Evolutionary conservation across 1,284 basidiomycete species (phyloP).

Genomic region (Mycena sp.): DNA sequence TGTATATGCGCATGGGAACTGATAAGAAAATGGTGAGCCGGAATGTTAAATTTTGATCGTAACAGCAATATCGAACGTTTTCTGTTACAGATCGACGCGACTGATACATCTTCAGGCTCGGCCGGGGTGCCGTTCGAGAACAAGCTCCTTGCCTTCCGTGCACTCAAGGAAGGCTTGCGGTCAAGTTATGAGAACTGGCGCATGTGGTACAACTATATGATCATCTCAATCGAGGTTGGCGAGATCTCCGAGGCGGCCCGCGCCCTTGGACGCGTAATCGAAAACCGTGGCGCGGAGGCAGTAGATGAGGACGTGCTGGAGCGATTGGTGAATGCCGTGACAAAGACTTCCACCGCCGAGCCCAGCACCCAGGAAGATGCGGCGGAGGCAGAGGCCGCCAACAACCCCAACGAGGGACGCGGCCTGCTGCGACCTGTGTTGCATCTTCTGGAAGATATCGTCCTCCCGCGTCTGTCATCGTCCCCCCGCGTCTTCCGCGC

Average conservation of each 20-base stretch:
- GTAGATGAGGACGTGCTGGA: slow-evolving; percentile 91
- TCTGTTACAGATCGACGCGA: background rate
- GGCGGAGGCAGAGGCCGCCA: slow-evolving; percentile 19
- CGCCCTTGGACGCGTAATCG: slow-evolving; percentile 85
- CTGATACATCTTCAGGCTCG: background rate
- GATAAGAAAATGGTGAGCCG: slow-evolving; percentile 5
- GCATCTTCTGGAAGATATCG: slow-evolving; percentile 77
- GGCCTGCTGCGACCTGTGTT: slow-evolving; percentile 71
- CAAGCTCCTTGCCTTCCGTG: slow-evolving; percentile 93
- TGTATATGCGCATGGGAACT: slow-evolving; percentile 84
- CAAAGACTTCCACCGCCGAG: slow-evolving; percentile 55
- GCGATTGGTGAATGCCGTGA: slow-evolving; percentile 86
- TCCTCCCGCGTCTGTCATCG: slow-evolving; percentile 79
- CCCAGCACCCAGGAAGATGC: slow-evolving; percentile 21
- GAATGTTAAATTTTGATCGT: background rate
- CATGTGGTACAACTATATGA: slow-evolving; percentile 99
- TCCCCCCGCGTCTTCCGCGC: slow-evolving; percentile 80
- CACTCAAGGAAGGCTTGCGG: slow-evolving; percentile 90
- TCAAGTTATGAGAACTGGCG: slow-evolving; percentile 93
- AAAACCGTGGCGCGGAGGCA: slow-evolving; percentile 71
- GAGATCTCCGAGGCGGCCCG: slow-evolving; percentile 90
- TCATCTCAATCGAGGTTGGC: slow-evolving; percentile 93
- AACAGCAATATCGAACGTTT: background rate
- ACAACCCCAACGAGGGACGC: slow-evolving; percentile 71
- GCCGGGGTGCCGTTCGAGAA: slow-evolving; percentile 66